Evolutionary conservation across 352 stramenopile species (phyloP).

Genomic region (Proteromonas lacertae): DNA sequence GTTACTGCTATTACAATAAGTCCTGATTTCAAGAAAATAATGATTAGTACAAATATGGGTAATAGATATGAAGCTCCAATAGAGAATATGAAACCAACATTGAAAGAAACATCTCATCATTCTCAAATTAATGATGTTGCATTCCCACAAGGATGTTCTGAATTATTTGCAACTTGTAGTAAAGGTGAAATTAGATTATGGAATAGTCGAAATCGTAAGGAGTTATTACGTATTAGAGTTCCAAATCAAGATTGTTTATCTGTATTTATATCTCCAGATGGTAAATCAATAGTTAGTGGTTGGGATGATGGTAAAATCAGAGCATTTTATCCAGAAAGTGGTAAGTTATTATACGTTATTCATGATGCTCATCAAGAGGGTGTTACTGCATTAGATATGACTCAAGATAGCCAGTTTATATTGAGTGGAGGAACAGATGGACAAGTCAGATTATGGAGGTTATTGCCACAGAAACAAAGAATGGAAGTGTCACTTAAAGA

Average conservation of each 20-base stretch:
- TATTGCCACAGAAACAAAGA: constrained; percentile 47
- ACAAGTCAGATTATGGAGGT: constrained; percentile 58
- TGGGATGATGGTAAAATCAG: constrained; percentile 84
- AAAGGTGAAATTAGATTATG: constrained; percentile 62
- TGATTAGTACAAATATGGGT: constrained; percentile 52
- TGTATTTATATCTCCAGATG: constrained; percentile 42
- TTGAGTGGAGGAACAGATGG: constrained; percentile 67
- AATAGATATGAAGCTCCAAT: constrained; percentile 43
- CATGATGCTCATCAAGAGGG: constrained; percentile 64
- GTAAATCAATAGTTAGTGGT: constrained; percentile 50
- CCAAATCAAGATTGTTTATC: constrained; percentile 81
- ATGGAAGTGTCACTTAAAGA: constrained; percentile 82
- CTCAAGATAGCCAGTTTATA: constrained; percentile 21
- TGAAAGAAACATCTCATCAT: constrained; percentile 55
- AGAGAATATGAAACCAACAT: constrained; percentile 15
- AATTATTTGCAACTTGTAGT: constrained; percentile 71
- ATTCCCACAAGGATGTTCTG: constrained; percentile 54
- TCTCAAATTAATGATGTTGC: constrained; percentile 60
- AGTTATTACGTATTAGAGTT: constrained; percentile 74
- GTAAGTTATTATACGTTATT: constrained; percentile 84
- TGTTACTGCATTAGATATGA: constrained; percentile 60
- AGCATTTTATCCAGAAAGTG: constrained; percentile 69
- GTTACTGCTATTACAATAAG: constrained; percentile 41
- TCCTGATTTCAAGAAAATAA: constrained; percentile 24
- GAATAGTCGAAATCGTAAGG: constrained; percentile 46